Evolutionary conservation across 2,329 filamentous ascomycete genomes (phyloP).

Genomic region (Tolypocladium amazonense): DNA sequence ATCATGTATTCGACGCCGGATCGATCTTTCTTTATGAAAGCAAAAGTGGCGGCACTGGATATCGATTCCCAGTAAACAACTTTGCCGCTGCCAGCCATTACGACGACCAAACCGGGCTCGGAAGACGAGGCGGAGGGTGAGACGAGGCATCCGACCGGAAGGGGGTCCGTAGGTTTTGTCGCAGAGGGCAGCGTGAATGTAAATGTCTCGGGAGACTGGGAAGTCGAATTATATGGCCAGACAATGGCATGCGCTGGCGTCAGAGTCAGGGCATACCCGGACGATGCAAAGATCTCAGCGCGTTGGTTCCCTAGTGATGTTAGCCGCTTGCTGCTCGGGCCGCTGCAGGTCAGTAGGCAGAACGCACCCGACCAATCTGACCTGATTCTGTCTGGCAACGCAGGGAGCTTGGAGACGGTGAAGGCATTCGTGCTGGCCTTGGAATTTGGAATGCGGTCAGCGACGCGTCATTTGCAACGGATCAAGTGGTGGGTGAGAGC

Average conservation of each 20-base stretch:
- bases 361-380: constrained; percentile 53
- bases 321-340: background rate
- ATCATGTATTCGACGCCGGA: constrained; percentile 69
- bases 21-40: constrained; percentile 71
- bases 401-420: constrained; percentile 72
- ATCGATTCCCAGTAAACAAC: constrained; percentile 95
- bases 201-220: constrained; percentile 64
- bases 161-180: constrained; percentile 55
- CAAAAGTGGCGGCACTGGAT: constrained; percentile 74
- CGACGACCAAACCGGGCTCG: constrained; percentile 76
- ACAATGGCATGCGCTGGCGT: constrained; percentile 75
- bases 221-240: constrained; percentile 74
- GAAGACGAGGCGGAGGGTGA: constrained; percentile 66
- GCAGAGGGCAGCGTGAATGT: constrained; percentile 69
- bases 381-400: constrained; percentile 68
- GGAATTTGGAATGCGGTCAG: constrained; percentile 7
- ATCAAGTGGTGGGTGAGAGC: background rate
- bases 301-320: constrained; percentile 45
- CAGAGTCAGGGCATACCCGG: constrained; percentile 68
- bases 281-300: constrained; percentile 53
- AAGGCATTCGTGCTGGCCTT: constrained; percentile 80
- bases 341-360: background rate
- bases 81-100: constrained; percentile 75
- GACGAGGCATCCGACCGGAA: constrained; percentile 77
- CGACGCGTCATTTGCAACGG: constrained; percentile 11